A percentile compares a stretch with the other conserved stretches of the same genome.
These are phyloP conservation scores for Sabuloglossum arenarium DNA, from an alignment of 495 filamentous ascomycete genomes.

Conservation along the genomic window DNA sequence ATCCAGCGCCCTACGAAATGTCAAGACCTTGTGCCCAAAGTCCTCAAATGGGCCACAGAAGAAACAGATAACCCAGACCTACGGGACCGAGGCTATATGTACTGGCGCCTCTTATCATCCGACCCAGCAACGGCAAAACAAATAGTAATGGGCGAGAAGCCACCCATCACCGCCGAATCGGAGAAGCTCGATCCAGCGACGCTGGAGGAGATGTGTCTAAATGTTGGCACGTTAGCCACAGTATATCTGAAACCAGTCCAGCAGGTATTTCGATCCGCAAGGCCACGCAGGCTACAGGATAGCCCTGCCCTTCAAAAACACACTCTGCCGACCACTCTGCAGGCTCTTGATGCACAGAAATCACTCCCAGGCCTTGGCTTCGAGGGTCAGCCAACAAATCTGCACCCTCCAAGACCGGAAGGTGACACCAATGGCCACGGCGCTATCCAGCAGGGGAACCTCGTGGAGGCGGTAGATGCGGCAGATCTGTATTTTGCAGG, in stretches of 20 bases:
- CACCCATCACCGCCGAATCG: conserved; percentile 86
- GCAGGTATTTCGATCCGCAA: conserved; percentile 85
- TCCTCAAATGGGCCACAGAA: conserved; percentile 96
- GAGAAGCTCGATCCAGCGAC: conserved; percentile 85
- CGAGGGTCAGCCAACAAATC: conserved; percentile 5
- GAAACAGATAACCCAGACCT: conserved; percentile 98
- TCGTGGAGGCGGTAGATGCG: conserved; percentile 53
- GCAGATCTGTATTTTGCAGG: conserved; percentile 74
- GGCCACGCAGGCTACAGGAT: conserved; percentile 54
- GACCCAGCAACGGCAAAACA: conserved; percentile 71
- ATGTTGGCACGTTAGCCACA: conserved; percentile 87
- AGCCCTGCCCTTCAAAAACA: conserved; percentile 68
- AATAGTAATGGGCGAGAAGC: conserved; percentile 93
- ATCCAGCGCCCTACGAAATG: conserved; percentile 93
- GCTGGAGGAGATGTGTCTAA: conserved; percentile 91
- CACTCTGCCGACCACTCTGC: conserved; percentile 22
- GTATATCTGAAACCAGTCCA: conserved; percentile 97
- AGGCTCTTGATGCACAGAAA: conserved; percentile 1
- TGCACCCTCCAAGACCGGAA: conserved; percentile 1
- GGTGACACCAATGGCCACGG: conserved; percentile 11
- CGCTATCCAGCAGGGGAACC: conserved; percentile 16
- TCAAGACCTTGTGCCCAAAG: conserved; percentile 81
- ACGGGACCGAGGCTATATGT: conserved; percentile 93
- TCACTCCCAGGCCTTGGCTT: conserved; percentile 12
- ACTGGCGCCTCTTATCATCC: conserved; percentile 92